Conservation (phyloP, 1,284 basidiomycete genomes). For the Sanghuangporus sanghuang region DNA sequence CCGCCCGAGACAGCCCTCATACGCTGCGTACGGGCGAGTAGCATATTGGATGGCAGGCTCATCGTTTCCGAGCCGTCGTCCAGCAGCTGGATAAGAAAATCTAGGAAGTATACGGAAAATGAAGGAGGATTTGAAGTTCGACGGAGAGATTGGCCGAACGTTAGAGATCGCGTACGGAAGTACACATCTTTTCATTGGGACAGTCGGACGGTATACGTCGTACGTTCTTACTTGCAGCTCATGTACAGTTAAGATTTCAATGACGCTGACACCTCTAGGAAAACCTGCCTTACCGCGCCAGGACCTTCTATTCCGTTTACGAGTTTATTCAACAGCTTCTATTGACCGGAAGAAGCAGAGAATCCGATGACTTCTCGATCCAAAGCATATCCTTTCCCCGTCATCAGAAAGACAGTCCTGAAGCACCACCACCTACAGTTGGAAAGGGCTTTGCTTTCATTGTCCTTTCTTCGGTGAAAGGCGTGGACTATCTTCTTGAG, state of each 20-base stretch:
- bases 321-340: slow-evolving; percentile 41
- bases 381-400: slow-evolving; percentile 52
- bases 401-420: slow-evolving; percentile 55
- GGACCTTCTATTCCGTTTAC: slow-evolving; percentile 42
- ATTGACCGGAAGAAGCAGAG: neutral
- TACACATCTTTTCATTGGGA: slow-evolving; percentile 53
- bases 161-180: slow-evolving; percentile 25
- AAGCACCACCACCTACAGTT: slow-evolving; percentile 35
- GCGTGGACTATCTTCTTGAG: slow-evolving; percentile 38
- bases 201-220: slow-evolving; percentile 57
- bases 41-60: slow-evolving; percentile 55
- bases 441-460: slow-evolving; percentile 73
- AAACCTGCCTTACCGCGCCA: slow-evolving; percentile 53
- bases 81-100: slow-evolving; percentile 33
- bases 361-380: slow-evolving; percentile 27
- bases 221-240: slow-evolving; percentile 28
- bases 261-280: slow-evolving; percentile 40
- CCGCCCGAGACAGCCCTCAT: slow-evolving; percentile 44
- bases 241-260: neutral
- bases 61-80: slow-evolving; percentile 39
- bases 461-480: slow-evolving; percentile 37
- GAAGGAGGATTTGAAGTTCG: slow-evolving; percentile 54
- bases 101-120: neutral
- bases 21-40: slow-evolving; percentile 40
- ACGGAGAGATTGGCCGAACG: slow-evolving; percentile 38